phyloP scores from a whole-genome alignment of 2,329 filamentous ascomycete species.

The Cephalotrichum gorgonifer region DNA sequence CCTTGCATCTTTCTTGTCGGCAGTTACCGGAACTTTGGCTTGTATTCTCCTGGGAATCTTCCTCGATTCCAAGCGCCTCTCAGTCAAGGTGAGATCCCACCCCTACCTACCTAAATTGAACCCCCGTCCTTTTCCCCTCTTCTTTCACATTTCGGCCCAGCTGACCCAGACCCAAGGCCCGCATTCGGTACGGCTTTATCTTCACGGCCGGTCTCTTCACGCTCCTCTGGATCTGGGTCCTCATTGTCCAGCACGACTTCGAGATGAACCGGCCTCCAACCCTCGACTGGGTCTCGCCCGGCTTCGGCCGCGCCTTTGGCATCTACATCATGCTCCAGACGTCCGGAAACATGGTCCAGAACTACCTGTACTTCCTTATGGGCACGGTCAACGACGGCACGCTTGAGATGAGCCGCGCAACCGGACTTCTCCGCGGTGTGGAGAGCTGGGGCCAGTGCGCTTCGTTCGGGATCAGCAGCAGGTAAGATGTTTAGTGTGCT shows the following conservation, averaged over 20 bases:
- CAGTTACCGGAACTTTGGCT: conserved; percentile 14
- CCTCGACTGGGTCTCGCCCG: conserved; percentile 10
- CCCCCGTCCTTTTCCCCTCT: conserved; percentile 9
- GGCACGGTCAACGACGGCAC: conserved; percentile 5
- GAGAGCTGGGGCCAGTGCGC: conserved; percentile 7
- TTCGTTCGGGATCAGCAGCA: conserved; percentile 11
- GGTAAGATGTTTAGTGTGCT: conserved; percentile 3
- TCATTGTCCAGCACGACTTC: conserved; percentile 27
- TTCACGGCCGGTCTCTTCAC: conserved; percentile 49
- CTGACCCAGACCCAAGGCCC: conserved; percentile 12
- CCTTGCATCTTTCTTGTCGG: conserved; percentile 12
- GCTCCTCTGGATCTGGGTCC: conserved; percentile 64
- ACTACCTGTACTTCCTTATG: conserved; percentile 22
- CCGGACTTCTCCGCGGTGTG: conserved; percentile 6
- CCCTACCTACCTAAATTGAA: not conserved
- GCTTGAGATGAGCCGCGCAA: conserved; percentile 6
- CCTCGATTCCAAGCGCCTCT: not conserved
- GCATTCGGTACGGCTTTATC: conserved; percentile 45
- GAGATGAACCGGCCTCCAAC: not conserved
- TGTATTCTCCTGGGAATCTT: conserved; percentile 11
- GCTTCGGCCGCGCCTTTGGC: conserved; percentile 17
- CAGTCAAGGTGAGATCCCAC: not conserved
- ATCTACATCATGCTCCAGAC: conserved; percentile 22
- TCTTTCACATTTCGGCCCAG: conserved; percentile 8
- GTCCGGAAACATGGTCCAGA: conserved; percentile 19